Evolutionary conservation across 177 flowering plant genomes (phyloP).

Genomic region (Tripterygium wilfordii): DNA sequence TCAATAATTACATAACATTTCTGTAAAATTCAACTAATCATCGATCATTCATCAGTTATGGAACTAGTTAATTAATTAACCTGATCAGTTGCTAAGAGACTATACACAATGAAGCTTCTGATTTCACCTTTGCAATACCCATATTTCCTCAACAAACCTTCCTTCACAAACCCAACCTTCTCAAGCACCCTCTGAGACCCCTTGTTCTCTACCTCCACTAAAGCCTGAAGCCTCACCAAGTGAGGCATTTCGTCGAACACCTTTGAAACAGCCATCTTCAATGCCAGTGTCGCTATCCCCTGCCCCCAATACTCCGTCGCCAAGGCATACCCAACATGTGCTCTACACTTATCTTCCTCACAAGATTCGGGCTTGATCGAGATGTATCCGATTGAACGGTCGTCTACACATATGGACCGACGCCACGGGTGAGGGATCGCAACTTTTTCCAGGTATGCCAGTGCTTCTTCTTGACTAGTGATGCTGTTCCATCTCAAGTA

Average conservation of each 20-base stretch:
- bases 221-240: conserved; percentile 36
- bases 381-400: conserved; percentile 37
- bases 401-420: conserved; percentile 41
- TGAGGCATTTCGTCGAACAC: conserved; percentile 26
- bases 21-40: too few relatives aligned
- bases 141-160: conserved; percentile 47
- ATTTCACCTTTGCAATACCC: conserved; percentile 25
- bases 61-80: conserved; percentile 2
- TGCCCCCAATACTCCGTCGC: conserved; percentile 32
- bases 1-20: too few relatives aligned
- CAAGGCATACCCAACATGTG: conserved; percentile 27
- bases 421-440: conserved; percentile 51
- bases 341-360: conserved; percentile 27
- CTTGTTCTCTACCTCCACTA: conserved; percentile 25
- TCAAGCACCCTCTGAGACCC: conserved; percentile 45
- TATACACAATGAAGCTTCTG: conserved; percentile 25
- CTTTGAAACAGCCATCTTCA: conserved; percentile 25
- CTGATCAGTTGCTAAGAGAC: conserved; percentile 28
- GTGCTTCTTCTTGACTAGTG: conserved; percentile 35
- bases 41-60: too few relatives aligned
- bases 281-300: conserved; percentile 32
- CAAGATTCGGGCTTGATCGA: conserved; percentile 24
- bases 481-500: conserved; percentile 28
- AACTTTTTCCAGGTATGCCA: conserved; percentile 8
- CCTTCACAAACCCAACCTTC: conserved; percentile 42